phyloP scores from a whole-genome alignment of 306 rosid species.

The Rubus parviflorus region DNA sequence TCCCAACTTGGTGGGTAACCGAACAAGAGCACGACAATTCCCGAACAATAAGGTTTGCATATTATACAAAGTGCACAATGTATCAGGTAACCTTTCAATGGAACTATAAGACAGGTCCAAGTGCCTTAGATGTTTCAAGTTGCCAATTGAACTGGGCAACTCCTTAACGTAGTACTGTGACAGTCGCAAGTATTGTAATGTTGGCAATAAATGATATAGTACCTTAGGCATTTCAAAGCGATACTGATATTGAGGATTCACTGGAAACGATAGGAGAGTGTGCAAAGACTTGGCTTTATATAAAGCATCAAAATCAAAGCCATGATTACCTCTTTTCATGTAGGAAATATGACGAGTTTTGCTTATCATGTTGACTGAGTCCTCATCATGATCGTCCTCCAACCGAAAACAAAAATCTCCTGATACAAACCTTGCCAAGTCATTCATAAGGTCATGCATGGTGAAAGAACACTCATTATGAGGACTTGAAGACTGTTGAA shows the following conservation, averaged over 20 bases:
- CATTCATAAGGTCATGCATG: not conserved
- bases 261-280: not conserved
- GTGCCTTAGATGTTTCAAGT: conserved; percentile 16
- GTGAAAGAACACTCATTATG: too few species aligned
- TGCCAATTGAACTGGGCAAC: conserved; percentile 11
- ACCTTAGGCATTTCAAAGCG: too few species aligned
- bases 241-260: too few species aligned
- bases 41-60: conserved; percentile 20
- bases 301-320: not conserved
- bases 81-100: conserved; percentile 4
- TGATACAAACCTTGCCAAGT: not conserved
- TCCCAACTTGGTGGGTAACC: conserved; percentile 16
- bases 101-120: conserved; percentile 17
- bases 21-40: conserved; percentile 3
- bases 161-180: not conserved
- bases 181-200: not conserved
- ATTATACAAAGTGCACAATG: conserved; percentile 14
- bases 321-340: not conserved
- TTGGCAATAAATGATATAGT: not conserved
- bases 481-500: too few species aligned
- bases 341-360: conserved; percentile 18
- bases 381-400: not conserved
- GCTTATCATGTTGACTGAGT: not conserved
- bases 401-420: not conserved
- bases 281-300: not conserved